Evolutionary conservation across 2,329 filamentous ascomycete genomes (phyloP).

Genomic region (Myriosclerotinia scirpicola): DNA sequence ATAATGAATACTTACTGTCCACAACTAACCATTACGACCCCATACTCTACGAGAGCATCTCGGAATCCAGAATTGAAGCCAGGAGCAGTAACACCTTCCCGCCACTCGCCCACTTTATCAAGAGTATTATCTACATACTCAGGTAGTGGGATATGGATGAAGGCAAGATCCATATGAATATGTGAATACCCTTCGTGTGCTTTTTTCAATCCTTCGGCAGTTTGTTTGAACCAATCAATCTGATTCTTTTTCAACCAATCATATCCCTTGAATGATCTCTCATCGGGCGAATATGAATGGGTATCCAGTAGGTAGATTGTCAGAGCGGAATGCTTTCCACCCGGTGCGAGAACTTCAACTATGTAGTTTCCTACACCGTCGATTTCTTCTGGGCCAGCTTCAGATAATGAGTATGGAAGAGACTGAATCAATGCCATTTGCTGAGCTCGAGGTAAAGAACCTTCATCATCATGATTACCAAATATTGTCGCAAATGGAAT

Average conservation of each 20-base stretch:
- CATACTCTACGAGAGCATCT: slow-evolving; percentile 82
- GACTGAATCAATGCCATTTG: slow-evolving; percentile 86
- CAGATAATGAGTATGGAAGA: slow-evolving; percentile 86
- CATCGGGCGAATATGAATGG: slow-evolving; percentile 87
- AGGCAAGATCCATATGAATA: slow-evolving; percentile 92
- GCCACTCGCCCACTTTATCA: slow-evolving; percentile 67
- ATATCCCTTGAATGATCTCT: slow-evolving; percentile 85
- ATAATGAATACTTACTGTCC: slow-evolving; percentile 68
- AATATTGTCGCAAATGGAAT: slow-evolving; percentile 95
- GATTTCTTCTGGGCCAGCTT: slow-evolving; percentile 76
- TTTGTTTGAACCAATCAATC: slow-evolving; percentile 90
- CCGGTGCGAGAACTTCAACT: slow-evolving; percentile 82
- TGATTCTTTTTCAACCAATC: slow-evolving; percentile 96
- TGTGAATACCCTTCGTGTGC: slow-evolving; percentile 83
- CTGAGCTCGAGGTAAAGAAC: slow-evolving; percentile 67
- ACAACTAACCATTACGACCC: slow-evolving; percentile 82
- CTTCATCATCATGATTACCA: slow-evolving; percentile 95
- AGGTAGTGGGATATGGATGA: slow-evolving; percentile 94
- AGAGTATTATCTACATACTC: slow-evolving; percentile 72
- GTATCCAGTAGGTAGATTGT: slow-evolving; percentile 96
- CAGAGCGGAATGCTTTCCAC: slow-evolving; percentile 79
- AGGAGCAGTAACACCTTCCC: slow-evolving; percentile 83
- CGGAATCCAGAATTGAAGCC: slow-evolving; percentile 90
- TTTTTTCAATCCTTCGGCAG: slow-evolving; percentile 70
- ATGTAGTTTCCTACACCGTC: slow-evolving; percentile 95